Evolutionary conservation across 2,329 filamentous ascomycete genomes (phyloP).

Genomic region (Calonectria crousiana): DNA sequence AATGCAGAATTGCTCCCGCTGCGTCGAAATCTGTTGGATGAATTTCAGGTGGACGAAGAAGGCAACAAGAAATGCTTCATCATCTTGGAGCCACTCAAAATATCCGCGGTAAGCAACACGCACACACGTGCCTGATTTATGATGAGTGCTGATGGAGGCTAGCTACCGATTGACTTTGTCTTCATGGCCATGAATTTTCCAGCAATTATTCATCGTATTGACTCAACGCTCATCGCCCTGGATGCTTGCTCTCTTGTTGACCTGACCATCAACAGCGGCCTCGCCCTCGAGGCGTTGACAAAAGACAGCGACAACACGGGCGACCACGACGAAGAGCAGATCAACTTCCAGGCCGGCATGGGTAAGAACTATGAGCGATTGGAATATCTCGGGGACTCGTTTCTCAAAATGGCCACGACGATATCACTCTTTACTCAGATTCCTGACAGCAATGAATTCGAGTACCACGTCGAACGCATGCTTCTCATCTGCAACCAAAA

Average conservation of each 20-base stretch:
- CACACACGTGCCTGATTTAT: conserved; percentile 26
- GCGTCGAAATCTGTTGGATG: conserved; percentile 87
- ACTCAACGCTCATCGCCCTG: conserved; percentile 82
- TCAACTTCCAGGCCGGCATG: conserved; percentile 87
- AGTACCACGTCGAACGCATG: conserved; percentile 94
- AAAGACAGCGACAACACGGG: conserved; percentile 91
- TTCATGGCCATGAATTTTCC: conserved; percentile 82
- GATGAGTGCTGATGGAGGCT: not conserved
- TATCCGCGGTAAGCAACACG: conserved; percentile 82
- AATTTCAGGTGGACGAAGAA: conserved; percentile 66
- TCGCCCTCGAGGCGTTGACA: conserved; percentile 90
- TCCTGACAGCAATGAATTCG: conserved; percentile 84
- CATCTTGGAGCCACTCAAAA: conserved; percentile 79
- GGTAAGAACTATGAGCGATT: conserved; percentile 94
- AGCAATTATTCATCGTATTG: conserved; percentile 85
- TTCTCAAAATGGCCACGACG: conserved; percentile 95
- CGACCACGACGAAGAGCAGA: conserved; percentile 74
- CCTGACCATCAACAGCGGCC: conserved; percentile 72
- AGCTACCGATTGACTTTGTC: conserved; percentile 79
- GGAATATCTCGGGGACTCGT: conserved; percentile 93
- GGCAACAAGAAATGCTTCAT: conserved; percentile 69
- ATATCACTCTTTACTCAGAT: conserved; percentile 85
- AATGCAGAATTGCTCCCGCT: conserved; percentile 79
- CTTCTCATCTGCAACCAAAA: conserved; percentile 91
- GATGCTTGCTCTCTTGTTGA: conserved; percentile 78